Base-by-base conservation (phyloP, 1,284 basidiomycete species). In the Moesziomyces globuligerus region DNA sequence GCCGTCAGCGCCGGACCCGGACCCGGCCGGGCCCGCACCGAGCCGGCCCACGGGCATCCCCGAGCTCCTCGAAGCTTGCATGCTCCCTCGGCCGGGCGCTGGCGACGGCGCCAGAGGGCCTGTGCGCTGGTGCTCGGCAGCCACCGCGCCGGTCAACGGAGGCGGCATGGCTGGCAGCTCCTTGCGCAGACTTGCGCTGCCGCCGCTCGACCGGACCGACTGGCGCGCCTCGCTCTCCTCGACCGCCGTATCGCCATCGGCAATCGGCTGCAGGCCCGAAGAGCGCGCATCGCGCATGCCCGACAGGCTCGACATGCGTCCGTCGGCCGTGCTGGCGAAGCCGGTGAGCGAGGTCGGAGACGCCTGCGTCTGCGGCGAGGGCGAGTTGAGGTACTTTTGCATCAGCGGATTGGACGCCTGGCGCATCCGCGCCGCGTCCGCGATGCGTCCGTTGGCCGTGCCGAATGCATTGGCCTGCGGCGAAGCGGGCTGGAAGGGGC, bases 401-500 rank as follows among this genome's bases (percentile, higher is more conserved):
- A 72, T 62, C 51, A 67, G 37, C 1, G 69, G 48, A 17, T 62
- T 72, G 17, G 69, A 58, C 3, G 54, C 55, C 36, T 60, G 64
- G 18, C 64, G 42, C 56, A 51, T 60, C 42, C 56, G 51, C 21
- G 41, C 49, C 11, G 60, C 7, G 21, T 56, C 60, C 10, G 37
- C 37, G 6, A 48, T 20, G 15, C 60, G 53, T 25, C 55, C 55
- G 21, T 58, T 65, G 29, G 46, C 34, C 38, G 46, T 49, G 8
- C 48, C 47, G n/a, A 52, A 52, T 8, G 46, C 41, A 28, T 52
- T 56, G 4, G 17, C 20, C 28, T 53, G 55, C 5, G 58, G 67
- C 18, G 67, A 70, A 17, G 60, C 67, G 42, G 65, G 52, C 44
- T 75, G 70, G 71, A 79, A 79, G 1, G 76, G 76, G 10, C 76